phyloP scores from a whole-genome alignment of 768 basidiomycete genomes.

The Tephrocybe rancida region DNA sequence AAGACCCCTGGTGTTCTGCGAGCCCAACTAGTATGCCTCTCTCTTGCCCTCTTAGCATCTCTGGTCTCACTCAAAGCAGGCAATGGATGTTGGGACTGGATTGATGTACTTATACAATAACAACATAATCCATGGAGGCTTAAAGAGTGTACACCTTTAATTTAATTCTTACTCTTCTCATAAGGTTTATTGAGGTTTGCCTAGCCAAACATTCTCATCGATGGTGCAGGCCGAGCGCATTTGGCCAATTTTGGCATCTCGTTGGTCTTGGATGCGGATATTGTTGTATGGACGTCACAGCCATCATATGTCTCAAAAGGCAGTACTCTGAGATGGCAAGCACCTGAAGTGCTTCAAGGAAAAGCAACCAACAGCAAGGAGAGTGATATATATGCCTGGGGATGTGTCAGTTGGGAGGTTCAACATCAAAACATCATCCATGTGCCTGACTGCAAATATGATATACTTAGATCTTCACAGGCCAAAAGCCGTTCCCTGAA shows the following conservation, averaged over 20 bases:
- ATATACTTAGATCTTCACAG: conserved; percentile 1
- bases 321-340: conserved; percentile 1
- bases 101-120: neutral
- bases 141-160: neutral
- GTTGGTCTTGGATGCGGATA: neutral
- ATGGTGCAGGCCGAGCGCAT: neutral
- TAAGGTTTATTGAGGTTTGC: neutral
- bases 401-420: conserved; percentile 6
- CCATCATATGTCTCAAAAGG: neutral
- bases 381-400: conserved; percentile 9
- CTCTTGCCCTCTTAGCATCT: neutral
- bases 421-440: neutral
- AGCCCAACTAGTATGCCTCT: neutral
- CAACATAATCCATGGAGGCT: neutral
- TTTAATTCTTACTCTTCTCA: neutral
- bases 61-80: neutral
- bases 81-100: neutral
- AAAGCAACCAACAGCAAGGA: neutral
- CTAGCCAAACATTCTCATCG: neutral
- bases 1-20: neutral
- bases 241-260: conserved; percentile 7
- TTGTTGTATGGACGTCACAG: conserved; percentile 2
- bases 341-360: neutral
- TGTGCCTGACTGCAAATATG: neutral
- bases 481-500: neutral